A percentile compares a stretch with the other conserved stretches of the same genome.
Evolutionary conservation across 495 filamentous ascomycete species (phyloP).

Genomic region (Durotheca rogersii): DNA sequence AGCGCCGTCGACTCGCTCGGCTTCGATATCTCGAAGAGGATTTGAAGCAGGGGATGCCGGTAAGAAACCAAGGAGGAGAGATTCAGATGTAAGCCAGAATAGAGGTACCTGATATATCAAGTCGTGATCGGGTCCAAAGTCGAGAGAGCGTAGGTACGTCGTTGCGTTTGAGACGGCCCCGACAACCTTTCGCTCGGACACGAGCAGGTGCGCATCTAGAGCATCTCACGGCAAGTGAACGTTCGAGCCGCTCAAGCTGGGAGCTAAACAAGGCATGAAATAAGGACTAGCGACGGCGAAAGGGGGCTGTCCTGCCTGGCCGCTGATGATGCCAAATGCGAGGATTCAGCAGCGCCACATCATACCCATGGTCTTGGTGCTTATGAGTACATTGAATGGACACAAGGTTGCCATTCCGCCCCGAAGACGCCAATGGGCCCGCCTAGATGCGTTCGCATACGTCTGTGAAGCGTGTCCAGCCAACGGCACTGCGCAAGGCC

Average conservation of each 20-base stretch:
- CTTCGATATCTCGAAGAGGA: neutral
- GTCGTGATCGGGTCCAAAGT: too few species aligned
- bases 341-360: constrained; percentile 11
- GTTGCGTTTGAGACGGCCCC: too few species aligned
- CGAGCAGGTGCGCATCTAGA: too few species aligned
- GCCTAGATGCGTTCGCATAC: constrained; percentile 5
- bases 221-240: too few species aligned
- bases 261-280: neutral
- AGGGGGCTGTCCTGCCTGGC: constrained; percentile 10
- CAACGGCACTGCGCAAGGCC: neutral
- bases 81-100: too few species aligned
- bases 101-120: too few species aligned
- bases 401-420: neutral
- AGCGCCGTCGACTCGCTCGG: too few species aligned
- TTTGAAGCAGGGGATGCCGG: too few species aligned
- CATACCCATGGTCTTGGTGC: constrained; percentile 13
- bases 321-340: constrained; percentile 2
- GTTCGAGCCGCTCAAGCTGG: neutral
- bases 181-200: too few species aligned
- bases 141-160: too few species aligned
- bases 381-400: neutral
- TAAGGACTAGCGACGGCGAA: constrained; percentile 10
- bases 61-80: too few species aligned
- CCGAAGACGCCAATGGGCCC: constrained; percentile 1
- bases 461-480: too few species aligned